phyloP scores from a whole-genome alignment of 371 early-diverging fungal species.

The Thermomucor indicae-seudaticae region DNA sequence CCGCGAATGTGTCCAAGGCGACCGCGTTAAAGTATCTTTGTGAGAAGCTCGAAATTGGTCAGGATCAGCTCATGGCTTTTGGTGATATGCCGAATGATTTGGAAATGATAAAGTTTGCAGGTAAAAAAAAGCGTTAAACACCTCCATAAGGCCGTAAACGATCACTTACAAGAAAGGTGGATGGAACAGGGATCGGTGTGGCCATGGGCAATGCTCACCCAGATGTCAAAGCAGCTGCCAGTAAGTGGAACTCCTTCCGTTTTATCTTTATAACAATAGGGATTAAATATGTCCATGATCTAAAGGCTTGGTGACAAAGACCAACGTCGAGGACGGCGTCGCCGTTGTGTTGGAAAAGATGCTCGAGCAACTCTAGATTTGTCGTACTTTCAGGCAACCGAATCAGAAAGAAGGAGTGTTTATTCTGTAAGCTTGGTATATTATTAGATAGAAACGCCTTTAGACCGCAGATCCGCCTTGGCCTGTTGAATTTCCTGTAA shows the following conservation, averaged over 20 bases:
- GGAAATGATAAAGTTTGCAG: constrained; percentile 50
- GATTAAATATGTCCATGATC: not conserved
- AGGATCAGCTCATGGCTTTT: constrained; percentile 42
- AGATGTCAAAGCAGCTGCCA: constrained; percentile 28
- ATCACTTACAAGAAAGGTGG: no score
- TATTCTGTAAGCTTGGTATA: no score
- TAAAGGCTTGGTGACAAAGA: constrained; percentile 22
- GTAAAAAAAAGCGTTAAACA: no score
- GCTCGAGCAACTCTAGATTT: constrained; percentile 6
- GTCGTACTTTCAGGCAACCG: no score
- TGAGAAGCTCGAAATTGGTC: constrained; percentile 16
- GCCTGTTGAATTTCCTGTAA: constrained; percentile 63
- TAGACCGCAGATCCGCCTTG: constrained; percentile 56
- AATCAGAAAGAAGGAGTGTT: no score
- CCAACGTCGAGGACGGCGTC: constrained; percentile 31
- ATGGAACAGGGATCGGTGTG: constrained; percentile 25
- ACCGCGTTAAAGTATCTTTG: constrained; percentile 36
- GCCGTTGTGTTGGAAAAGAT: constrained; percentile 32
- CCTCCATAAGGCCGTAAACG: no score
- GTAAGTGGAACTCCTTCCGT: constrained; percentile 9
- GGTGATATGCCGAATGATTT: constrained; percentile 56
- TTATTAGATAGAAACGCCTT: constrained; percentile 28
- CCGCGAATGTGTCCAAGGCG: constrained; percentile 49
- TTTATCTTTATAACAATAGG: not conserved
- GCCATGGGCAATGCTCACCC: constrained; percentile 38